Percentiles rank a stretch among this genome's conserved stretches.
Conservation (phyloP, 257 asterid genomes). For the Apocynum venetum region DNA sequence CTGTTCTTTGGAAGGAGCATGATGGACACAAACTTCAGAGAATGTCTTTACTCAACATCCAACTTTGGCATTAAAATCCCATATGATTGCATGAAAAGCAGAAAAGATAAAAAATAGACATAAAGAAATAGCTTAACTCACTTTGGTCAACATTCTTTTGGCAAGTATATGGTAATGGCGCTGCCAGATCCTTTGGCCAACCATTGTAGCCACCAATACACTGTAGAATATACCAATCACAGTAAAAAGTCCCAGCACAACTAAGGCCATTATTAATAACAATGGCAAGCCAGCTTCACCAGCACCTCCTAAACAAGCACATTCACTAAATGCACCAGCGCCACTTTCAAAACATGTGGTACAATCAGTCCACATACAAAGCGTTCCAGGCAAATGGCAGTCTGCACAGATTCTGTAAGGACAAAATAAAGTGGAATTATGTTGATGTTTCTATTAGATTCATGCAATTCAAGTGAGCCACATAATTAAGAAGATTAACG, state of each 20-base stretch:
- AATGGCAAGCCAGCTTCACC: slow-evolving; percentile 97
- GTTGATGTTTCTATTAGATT: not conserved
- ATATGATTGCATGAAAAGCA: not conserved
- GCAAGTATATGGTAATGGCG: slow-evolving; percentile 96
- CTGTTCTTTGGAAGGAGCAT: not conserved
- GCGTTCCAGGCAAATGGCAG: slow-evolving; percentile 97
- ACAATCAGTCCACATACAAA: slow-evolving; percentile 98
- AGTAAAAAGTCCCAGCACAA: slow-evolving; percentile 83
- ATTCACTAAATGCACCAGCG: slow-evolving; percentile 75
- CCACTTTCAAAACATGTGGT: slow-evolving; percentile 92
- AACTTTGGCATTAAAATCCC: not conserved
- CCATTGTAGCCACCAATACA: slow-evolving; percentile 90
- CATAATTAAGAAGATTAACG: slow-evolving; percentile 7
- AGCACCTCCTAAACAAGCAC: slow-evolving; percentile 95
- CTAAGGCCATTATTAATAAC: slow-evolving; percentile 61
- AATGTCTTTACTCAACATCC: not conserved
- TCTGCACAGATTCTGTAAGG: slow-evolving; percentile 82
- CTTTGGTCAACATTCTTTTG: slow-evolving; percentile 91
- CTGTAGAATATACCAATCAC: slow-evolving; percentile 88
- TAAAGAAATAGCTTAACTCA: slow-evolving; percentile 29
- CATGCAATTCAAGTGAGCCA: not conserved
- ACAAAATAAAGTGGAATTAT: not conserved
- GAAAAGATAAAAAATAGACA: not conserved
- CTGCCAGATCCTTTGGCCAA: slow-evolving; percentile 97
- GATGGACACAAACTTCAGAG: not conserved